Percentiles rank a stretch among this genome's conserved stretches.
phyloP scores from a whole-genome alignment of 2,329 filamentous ascomycete species.

The Beauveria rudraprayagi region DNA sequence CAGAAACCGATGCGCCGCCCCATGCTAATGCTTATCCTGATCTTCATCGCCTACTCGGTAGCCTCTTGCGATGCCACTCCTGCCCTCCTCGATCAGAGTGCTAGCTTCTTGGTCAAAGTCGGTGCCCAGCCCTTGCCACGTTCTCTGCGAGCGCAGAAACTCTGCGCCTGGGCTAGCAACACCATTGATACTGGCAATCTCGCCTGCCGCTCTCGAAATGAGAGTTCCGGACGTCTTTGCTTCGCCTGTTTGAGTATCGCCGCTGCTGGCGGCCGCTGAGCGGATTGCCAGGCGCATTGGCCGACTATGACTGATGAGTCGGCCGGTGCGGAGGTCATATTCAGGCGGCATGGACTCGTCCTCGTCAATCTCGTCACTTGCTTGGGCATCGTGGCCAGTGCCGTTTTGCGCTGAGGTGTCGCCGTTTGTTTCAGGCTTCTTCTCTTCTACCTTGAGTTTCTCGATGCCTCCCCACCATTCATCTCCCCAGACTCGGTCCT shows the following conservation, averaged over 20 bases:
- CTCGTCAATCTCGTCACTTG: constrained; percentile 40
- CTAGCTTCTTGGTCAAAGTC: constrained; percentile 63
- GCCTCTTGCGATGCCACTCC: constrained; percentile 79
- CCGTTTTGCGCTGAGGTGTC: constrained; percentile 16
- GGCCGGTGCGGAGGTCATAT: constrained; percentile 85
- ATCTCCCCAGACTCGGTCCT: constrained; percentile 73
- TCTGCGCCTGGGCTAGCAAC: constrained; percentile 88
- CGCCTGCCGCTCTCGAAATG: constrained; percentile 51
- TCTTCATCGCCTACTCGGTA: constrained; percentile 64
- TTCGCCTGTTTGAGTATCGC: constrained; percentile 14
- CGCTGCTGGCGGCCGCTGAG: background rate
- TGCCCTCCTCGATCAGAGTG: constrained; percentile 72
- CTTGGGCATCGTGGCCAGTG: constrained; percentile 10
- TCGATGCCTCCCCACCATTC: constrained; percentile 87
- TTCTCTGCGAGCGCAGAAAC: constrained; percentile 71
- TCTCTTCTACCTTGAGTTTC: constrained; percentile 24
- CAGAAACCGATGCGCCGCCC: background rate
- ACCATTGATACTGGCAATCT: constrained; percentile 75
- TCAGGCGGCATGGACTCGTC: constrained; percentile 76
- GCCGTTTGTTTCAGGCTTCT: constrained; percentile 15
- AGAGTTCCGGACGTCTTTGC: constrained; percentile 31
- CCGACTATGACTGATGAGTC: constrained; percentile 68
- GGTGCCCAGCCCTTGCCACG: constrained; percentile 85
- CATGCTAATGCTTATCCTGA: constrained; percentile 21
- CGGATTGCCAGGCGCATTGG: constrained; percentile 49